Conservation (phyloP, 192 early-diverging fungal genomes). For the Spizellomyces punctatus region DNA sequence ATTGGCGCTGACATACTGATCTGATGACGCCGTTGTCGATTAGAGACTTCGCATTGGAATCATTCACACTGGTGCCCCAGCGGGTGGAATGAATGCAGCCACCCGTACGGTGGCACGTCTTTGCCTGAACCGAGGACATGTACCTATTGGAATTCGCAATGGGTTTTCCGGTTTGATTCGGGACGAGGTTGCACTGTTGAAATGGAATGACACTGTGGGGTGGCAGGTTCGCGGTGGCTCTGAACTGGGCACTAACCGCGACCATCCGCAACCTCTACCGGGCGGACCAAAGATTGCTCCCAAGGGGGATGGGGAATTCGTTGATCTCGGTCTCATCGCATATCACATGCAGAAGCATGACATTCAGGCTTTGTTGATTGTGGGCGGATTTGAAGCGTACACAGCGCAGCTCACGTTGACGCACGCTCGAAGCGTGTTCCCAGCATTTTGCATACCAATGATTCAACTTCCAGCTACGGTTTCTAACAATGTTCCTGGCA, state of each 20-base stretch:
- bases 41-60: slow-evolving; percentile 83
- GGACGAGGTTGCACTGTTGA: slow-evolving; percentile 76
- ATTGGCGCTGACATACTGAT: background rate
- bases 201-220: slow-evolving; percentile 83
- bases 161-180: slow-evolving; percentile 88
- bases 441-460: slow-evolving; percentile 94
- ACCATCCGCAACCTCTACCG: slow-evolving; percentile 71
- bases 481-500: slow-evolving; percentile 97
- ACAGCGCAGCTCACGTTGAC: slow-evolving; percentile 75
- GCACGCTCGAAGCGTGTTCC: slow-evolving; percentile 74
- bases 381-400: slow-evolving; percentile 97
- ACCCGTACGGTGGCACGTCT: slow-evolving; percentile 84
- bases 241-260: slow-evolving; percentile 91
- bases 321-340: slow-evolving; percentile 86
- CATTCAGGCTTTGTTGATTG: slow-evolving; percentile 88
- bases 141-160: slow-evolving; percentile 85
- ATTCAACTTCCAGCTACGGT: slow-evolving; percentile 92
- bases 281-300: slow-evolving; percentile 42
- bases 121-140: slow-evolving; percentile 86
- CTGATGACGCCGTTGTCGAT: background rate
- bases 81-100: slow-evolving; percentile 97
- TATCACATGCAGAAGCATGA: slow-evolving; percentile 89
- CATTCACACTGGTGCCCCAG: slow-evolving; percentile 92
- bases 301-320: slow-evolving; percentile 42
- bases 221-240: slow-evolving; percentile 94